Base-by-base conservation (phyloP, 1,284 basidiomycete genomes). In the Rhodotorula sp. region DNA sequence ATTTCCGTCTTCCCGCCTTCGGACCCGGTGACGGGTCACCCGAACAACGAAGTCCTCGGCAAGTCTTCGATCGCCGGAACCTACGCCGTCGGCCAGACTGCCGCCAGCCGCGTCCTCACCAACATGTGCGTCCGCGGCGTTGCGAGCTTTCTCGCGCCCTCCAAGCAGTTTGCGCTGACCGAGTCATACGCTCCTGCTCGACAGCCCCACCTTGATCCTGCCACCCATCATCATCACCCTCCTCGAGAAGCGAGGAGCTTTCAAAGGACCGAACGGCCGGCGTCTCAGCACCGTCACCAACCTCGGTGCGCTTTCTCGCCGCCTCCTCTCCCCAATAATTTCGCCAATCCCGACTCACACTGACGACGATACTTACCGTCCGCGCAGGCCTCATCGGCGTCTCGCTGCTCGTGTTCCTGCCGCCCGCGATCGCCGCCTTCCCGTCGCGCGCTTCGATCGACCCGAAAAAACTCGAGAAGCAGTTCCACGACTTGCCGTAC, bases 401-500 rank as follows among this genome's bases (percentile, higher is more conserved):
- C 2, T 82, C 81, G 3, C 80, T 85, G 22, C 82, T 83, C 60
- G 74, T 83, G 62, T 85, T 84, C 80, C 79, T 85, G 1, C 84
- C 84, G 1, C 84, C 84, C 12, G 83, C 84, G n/a, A 84, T 85
- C 73, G 84, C 84, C 18, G 82, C 82, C 71, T 85, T 84, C 79
- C 84, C 84, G 8, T 84, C 84, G 71, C 78, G 81, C 20, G 84
- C 82, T 0, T 70, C 70, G 8, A 82, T 83, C 45, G 73, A 77
- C 59, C 79, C 82, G 20, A 77, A 79, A 37, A 80, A 80, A 70
- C 78, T 85, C 18, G 80, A 81, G 63, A 78, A 82, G 61, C 66
- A 76, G 24, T 81, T 80, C 75, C 73, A 81, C 33, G 61, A 75
- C 58, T 78, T 83, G 57, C 73, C 72, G 17, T 77, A 80, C 54